Percentiles rank a stretch among this genome's conserved stretches.
phyloP scores from a whole-genome alignment of 352 stramenopile species.

The Lagenidium giganteum region DNA sequence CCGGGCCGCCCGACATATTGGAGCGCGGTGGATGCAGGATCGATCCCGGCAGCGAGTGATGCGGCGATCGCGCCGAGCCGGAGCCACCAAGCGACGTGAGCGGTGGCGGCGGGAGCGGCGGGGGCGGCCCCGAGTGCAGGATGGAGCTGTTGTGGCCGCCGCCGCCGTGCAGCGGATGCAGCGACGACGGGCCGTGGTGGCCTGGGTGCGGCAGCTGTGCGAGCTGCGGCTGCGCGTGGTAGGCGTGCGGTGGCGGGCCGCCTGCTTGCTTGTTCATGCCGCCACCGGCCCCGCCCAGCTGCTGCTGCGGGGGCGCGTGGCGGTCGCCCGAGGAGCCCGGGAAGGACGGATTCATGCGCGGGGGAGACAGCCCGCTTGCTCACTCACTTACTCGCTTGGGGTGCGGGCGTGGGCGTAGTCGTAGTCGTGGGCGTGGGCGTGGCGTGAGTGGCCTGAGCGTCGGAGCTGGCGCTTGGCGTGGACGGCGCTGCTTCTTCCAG shows the following conservation, averaged over 20 bases:
- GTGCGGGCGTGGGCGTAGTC: too few species aligned
- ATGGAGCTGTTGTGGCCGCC: slow-evolving; percentile 33
- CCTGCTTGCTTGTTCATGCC: slow-evolving; percentile 34
- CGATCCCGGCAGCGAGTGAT: slow-evolving; percentile 57
- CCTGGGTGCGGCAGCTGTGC: slow-evolving; percentile 47
- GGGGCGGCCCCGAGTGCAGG: slow-evolving; percentile 49
- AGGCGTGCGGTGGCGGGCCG: slow-evolving; percentile 36
- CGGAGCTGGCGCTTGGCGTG: too few species aligned
- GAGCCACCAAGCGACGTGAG: slow-evolving; percentile 45
- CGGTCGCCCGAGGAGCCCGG: slow-evolving; percentile 61
- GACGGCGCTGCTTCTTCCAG: too few species aligned
- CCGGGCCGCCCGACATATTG: slow-evolving; percentile 21
- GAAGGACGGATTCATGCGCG: slow-evolving; percentile 77
- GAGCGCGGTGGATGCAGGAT: slow-evolving; percentile 64
- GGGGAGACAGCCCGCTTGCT: not conserved
- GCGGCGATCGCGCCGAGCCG: slow-evolving; percentile 47
- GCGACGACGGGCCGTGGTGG: slow-evolving; percentile 25
- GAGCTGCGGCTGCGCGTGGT: slow-evolving; percentile 64
- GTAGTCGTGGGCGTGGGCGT: too few species aligned
- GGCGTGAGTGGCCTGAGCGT: too few species aligned
- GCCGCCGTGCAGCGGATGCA: slow-evolving; percentile 70
- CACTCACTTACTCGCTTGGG: slow-evolving; percentile 4
- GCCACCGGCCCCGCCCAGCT: slow-evolving; percentile 23
- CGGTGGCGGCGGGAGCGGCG: slow-evolving; percentile 56
- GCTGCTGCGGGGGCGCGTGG: slow-evolving; percentile 22